Evolutionary conservation across 768 basidiomycete genomes (phyloP), one percentile per base, ranked within the genome.

Genomic region (Coprinopsis sp.): DNA sequence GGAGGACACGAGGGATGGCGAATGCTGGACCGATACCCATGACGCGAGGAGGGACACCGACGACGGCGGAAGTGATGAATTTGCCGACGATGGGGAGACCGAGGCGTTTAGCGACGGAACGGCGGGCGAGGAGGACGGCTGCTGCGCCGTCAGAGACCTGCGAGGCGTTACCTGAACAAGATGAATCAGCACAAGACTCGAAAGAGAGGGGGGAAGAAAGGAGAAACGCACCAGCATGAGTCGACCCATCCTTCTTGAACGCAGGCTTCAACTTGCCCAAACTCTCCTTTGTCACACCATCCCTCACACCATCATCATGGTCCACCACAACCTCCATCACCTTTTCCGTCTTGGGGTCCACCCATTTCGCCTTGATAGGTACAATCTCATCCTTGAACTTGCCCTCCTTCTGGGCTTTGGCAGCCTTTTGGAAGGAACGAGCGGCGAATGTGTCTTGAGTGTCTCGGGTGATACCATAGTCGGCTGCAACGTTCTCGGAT

Each of bases 91-190:
- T 82, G 37, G 88, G 86, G n/a, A 95, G 77, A 22, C 87, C 84
- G 42, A 93, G 83, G 51, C 79, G 81, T 63, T 82, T 81, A 4
- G 93, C 92, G 42, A 81, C 75, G 23, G 83, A 85, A 30, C 93
- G 81, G 37, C 89, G 79, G 22, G 87, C 72, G 46, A 94, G 81
- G 41, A 95, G 70, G 39, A 95, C 90, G 0, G 92, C 92, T 13
- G 91, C 89, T 2, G 92, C 92, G 39, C 92, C 93, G 54, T 96
- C 93, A 4, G 91, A 91, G 38, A 95, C 79, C 61, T 96, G 93
- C 2, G 83, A 88, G 1, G 91, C 85, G 64, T 90, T 95, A 21
- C 89, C 66, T 65, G 50, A 44, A 31, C 24, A 49, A 37, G 18
- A 33, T 24, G 8, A 5, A 39, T n/a, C 34, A 4, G 41, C 31